These are phyloP conservation scores for Debaryomyces fabryi DNA, from an alignment of 1,139 yeast genomes.

Conservation along the genomic window DNA sequence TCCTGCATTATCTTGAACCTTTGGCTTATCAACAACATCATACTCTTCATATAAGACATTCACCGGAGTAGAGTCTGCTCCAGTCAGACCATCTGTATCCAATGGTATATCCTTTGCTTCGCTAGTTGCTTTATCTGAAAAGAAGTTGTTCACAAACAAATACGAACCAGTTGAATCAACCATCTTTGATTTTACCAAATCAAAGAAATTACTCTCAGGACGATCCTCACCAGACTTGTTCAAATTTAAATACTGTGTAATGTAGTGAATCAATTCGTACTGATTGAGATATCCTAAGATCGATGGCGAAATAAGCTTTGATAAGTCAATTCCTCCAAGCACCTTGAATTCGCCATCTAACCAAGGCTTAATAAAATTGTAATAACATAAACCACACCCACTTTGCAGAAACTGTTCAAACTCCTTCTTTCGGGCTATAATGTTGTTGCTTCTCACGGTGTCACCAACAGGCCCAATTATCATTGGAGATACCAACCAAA, in stretches of 20 bases:
- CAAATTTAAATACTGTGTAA: background rate
- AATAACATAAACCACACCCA: slow-evolving; percentile 46
- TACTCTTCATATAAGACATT: slow-evolving; percentile 32
- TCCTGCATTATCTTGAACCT: slow-evolving; percentile 14
- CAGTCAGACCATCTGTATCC: slow-evolving; percentile 1
- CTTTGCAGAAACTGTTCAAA: slow-evolving; percentile 29
- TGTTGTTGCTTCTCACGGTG: background rate
- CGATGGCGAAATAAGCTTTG: slow-evolving; percentile 1
- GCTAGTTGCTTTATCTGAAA: background rate
- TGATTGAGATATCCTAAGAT: background rate
- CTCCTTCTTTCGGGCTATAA: slow-evolving; percentile 11
- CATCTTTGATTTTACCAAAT: slow-evolving; percentile 5
- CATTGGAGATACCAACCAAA: slow-evolving; percentile 60
- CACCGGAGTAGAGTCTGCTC: slow-evolving; percentile 6
- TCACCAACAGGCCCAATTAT: slow-evolving; percentile 13
- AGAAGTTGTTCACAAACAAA: background rate
- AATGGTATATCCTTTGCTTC: background rate
- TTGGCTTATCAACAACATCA: slow-evolving; percentile 47
- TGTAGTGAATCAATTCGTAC: background rate
- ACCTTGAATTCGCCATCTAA: slow-evolving; percentile 26
- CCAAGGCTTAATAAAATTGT: slow-evolving; percentile 34
- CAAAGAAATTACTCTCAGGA: background rate
- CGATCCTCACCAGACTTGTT: background rate
- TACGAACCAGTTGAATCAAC: background rate
- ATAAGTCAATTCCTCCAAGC: background rate